Evolutionary conservation across 768 basidiomycete genomes (phyloP).

Genomic region (Agaricus sinodeliciosus): DNA sequence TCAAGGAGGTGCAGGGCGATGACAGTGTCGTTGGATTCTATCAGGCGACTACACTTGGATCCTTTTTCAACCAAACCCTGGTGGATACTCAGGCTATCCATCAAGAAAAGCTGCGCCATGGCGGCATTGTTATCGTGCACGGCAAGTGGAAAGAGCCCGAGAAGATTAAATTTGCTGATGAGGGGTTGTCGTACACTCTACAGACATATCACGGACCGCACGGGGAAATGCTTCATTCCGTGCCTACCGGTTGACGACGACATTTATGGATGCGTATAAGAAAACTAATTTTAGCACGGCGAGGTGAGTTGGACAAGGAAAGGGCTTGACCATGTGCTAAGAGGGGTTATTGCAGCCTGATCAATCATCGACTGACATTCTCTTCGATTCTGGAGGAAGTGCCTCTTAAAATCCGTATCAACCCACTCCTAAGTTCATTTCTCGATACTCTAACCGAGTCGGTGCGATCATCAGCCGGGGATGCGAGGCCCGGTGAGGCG

Average conservation of each 20-base stretch:
- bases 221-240: slow-evolving; percentile 85
- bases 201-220: slow-evolving; percentile 73
- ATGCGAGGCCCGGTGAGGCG: slow-evolving; percentile 30
- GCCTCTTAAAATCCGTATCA: slow-evolving; percentile 78
- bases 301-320: slow-evolving; percentile 41
- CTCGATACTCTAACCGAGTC: slow-evolving; percentile 54
- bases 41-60: slow-evolving; percentile 80
- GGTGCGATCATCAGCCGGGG: slow-evolving; percentile 29
- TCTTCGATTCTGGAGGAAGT: slow-evolving; percentile 82
- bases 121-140: slow-evolving; percentile 80
- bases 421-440: slow-evolving; percentile 75
- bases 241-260: slow-evolving; percentile 76
- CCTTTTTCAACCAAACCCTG: slow-evolving; percentile 76
- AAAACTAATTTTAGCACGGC: slow-evolving; percentile 77
- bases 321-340: slow-evolving; percentile 15
- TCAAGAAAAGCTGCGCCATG: slow-evolving; percentile 79
- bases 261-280: slow-evolving; percentile 79
- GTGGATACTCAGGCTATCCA: slow-evolving; percentile 82
- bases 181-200: slow-evolving; percentile 12
- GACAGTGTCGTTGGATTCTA: slow-evolving; percentile 94
- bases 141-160: slow-evolving; percentile 36
- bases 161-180: slow-evolving; percentile 6
- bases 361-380: slow-evolving; percentile 76
- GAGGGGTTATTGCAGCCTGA: slow-evolving; percentile 45
- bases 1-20: slow-evolving; percentile 88